Base-by-base conservation (phyloP, 805 yeast species). In the Candida maltosa region DNA sequence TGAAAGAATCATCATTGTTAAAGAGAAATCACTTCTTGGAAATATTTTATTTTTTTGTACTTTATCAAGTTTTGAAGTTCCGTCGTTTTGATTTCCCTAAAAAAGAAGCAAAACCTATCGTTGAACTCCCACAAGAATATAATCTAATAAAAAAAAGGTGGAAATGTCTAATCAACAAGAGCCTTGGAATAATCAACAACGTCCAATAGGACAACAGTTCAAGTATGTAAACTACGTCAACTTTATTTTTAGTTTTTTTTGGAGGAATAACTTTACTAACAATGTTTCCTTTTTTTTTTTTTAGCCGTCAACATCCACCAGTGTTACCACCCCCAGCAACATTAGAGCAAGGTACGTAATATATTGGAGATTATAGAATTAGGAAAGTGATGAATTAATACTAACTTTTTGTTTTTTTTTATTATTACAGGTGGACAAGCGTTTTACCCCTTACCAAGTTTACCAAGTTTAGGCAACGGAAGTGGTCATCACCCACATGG, bases 271-370 rank as follows among this genome's bases (percentile, higher is more conserved):
- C 9, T 21, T 11, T 56, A 57, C 64, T 57, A 54, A 53, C 60
- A 21, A 21, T 8, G 10, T n/a, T n/a, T n/a, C n/a, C n/a, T 16
- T 34, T n/a, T n/a, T n/a, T n/a, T n/a, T n/a, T n/a, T n/a, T 32
- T n/a, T 41, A 75, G 80, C 46, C 79, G 76, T 49, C 80, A 73
- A 53, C 75, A 63, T 32, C 77, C 79, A 5, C 80, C 80, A 8
- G 79, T 76, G 12, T 62, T 76, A 41, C 82, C 81, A 5, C 80
- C 82, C 9, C 81, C 82, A 12, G 75, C 76, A 12, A 58, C 70
- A 26, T 60, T 73, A 42, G 78, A 73, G 47, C 60, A 72, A 37
- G 73, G 76, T 67, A 66, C 35, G 73, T 68, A 28, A n/a, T n/a
- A n/a, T n/a, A n/a, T n/a, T n/a, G n/a, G n/a, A n/a, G n/a, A n/a